phyloP scores from a whole-genome alignment of 1,284 basidiomycete species.

The Naganishia albida region DNA sequence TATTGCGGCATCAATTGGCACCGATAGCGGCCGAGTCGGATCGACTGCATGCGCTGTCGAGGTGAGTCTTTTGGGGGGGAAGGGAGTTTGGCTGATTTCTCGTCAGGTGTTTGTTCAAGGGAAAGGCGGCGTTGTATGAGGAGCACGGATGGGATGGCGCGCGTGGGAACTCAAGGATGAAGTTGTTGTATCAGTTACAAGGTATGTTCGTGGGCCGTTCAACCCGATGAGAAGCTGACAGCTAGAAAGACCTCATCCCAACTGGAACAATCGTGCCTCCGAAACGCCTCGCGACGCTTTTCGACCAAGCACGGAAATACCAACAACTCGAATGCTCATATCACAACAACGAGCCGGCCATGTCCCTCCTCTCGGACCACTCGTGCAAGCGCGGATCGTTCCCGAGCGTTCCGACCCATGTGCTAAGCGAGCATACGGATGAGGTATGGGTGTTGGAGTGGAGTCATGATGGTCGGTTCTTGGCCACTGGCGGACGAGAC shows the following conservation, averaged over 20 bases:
- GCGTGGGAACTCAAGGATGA: constrained; percentile 71
- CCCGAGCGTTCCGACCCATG: constrained; percentile 78
- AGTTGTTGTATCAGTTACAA: constrained; percentile 77
- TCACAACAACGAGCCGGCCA: constrained; percentile 65
- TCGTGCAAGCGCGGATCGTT: constrained; percentile 76
- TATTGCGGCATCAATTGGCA: constrained; percentile 83
- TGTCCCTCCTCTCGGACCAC: constrained; percentile 86
- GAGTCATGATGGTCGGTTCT: constrained; percentile 81
- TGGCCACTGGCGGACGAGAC: constrained; percentile 88
- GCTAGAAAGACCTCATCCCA: constrained; percentile 72
- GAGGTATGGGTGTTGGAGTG: constrained; percentile 96
- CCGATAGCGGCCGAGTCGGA: constrained; percentile 74
- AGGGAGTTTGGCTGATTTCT: not conserved
- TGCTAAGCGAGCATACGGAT: constrained; percentile 80
- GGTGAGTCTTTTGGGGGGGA: constrained; percentile 57
- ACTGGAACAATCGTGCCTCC: constrained; percentile 90
- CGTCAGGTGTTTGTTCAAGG: constrained; percentile 75
- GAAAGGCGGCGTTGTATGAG: constrained; percentile 76
- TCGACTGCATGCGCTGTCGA: constrained; percentile 78
- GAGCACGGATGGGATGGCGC: constrained; percentile 89
- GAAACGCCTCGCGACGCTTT: constrained; percentile 76
- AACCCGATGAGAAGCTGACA: no score
- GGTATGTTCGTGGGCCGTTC: constrained; percentile 56
- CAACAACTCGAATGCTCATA: constrained; percentile 78
- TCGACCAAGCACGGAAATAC: constrained; percentile 79